phyloP scores from a whole-genome alignment of 371 early-diverging fungal species.

The Saksenaea oblongispora region DNA sequence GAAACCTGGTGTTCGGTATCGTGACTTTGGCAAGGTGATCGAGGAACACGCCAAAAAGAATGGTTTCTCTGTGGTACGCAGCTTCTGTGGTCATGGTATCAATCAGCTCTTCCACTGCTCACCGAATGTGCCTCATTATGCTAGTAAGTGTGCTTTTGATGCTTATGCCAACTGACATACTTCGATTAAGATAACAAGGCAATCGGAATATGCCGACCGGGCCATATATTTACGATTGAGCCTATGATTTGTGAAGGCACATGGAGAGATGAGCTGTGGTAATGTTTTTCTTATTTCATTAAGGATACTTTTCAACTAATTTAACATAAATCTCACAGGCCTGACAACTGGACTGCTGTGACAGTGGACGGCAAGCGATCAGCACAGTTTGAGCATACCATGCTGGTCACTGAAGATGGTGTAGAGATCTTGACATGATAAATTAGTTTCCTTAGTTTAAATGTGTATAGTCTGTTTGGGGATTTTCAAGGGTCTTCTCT shows the following conservation, averaged over 20 bases:
- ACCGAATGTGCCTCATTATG: constrained; percentile 95
- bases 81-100: constrained; percentile 95
- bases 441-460: background rate
- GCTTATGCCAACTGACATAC: background rate
- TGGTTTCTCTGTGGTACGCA: constrained; percentile 92
- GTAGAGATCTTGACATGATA: constrained; percentile 85
- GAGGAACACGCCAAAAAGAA: constrained; percentile 83
- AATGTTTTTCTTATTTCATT: constrained; percentile 6
- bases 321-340: constrained; percentile 42
- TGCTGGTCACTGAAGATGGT: constrained; percentile 92
- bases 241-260: constrained; percentile 95
- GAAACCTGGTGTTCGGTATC: constrained; percentile 90
- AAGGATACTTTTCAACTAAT: background rate
- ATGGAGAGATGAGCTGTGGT: constrained; percentile 63
- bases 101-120: constrained; percentile 87
- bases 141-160: constrained; percentile 52
- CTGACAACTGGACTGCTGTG: constrained; percentile 91
- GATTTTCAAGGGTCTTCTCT: too few species aligned
- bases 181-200: constrained; percentile 79
- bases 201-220: constrained; percentile 89
- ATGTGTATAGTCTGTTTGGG: background rate
- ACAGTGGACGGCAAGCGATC: constrained; percentile 94
- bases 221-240: constrained; percentile 96
- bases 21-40: constrained; percentile 92
- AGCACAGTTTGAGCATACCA: constrained; percentile 99